A percentile compares a stretch with the other conserved stretches of the same genome.
phyloP scores from a whole-genome alignment of 768 basidiomycete species.

The Collybia sp. region DNA sequence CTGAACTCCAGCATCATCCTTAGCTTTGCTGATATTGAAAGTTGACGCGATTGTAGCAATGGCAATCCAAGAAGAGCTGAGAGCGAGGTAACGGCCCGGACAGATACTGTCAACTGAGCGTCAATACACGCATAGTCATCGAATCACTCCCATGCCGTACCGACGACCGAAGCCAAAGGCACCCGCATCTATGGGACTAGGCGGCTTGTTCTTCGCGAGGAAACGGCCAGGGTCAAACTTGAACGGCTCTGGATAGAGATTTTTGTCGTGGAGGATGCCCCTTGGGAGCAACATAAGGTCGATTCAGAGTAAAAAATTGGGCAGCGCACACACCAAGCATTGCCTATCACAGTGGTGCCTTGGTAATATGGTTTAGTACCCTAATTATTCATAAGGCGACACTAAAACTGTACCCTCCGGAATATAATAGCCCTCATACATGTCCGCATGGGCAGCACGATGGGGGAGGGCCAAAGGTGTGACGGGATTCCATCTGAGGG shows the following conservation, averaged over 20 bases:
- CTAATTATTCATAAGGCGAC: too few species aligned
- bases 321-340: conserved; percentile 7
- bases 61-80: not conserved
- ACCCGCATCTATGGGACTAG: conserved; percentile 3
- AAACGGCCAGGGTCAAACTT: conserved; percentile 22
- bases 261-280: conserved; percentile 23
- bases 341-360: too few species aligned
- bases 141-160: conserved; percentile 5
- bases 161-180: conserved; percentile 32
- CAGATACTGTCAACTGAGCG: not conserved
- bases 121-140: not conserved
- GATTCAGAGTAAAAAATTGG: not conserved
- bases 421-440: conserved; percentile 19
- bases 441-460: conserved; percentile 26
- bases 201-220: conserved; percentile 17
- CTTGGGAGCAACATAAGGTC: conserved; percentile 8
- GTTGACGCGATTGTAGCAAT: not conserved
- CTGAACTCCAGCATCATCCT: not conserved
- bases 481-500: conserved; percentile 1
- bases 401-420: not conserved
- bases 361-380: too few species aligned
- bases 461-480: conserved; percentile 20
- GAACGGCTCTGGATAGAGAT: conserved; percentile 20
- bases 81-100: not conserved
- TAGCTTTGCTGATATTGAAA: not conserved